A percentile compares a stretch with the other conserved stretches of the same genome.
These are phyloP conservation scores for Termitomyces sp. DNA, from an alignment of 768 basidiomycete genomes.

Conservation along the genomic window DNA sequence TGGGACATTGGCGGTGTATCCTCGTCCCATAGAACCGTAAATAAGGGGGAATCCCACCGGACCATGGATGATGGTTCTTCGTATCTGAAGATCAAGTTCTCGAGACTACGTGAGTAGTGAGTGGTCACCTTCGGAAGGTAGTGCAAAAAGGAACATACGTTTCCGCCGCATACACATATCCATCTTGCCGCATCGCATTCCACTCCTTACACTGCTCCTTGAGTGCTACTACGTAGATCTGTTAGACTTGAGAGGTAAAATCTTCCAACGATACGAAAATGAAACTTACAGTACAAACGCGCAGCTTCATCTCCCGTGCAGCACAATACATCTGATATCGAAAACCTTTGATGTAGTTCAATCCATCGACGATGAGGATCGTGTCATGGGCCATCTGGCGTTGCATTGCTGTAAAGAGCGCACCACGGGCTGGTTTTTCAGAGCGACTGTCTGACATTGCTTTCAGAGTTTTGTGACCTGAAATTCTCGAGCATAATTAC, in stretches of 20 bases:
- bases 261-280: not conserved
- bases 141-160: slow-evolving; percentile 53
- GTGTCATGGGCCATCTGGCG: slow-evolving; percentile 68
- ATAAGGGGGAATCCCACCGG: slow-evolving; percentile 97
- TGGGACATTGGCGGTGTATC: slow-evolving; percentile 57
- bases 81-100: slow-evolving; percentile 82
- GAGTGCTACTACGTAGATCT: slow-evolving; percentile 76
- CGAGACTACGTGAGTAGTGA: slow-evolving; percentile 48
- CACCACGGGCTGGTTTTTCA: slow-evolving; percentile 87
- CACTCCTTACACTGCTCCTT: slow-evolving; percentile 75
- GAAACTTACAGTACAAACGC: slow-evolving; percentile 78
- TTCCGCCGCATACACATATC: slow-evolving; percentile 52
- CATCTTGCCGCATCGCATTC: slow-evolving; percentile 55
- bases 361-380: slow-evolving; percentile 84
- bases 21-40: slow-evolving; percentile 79
- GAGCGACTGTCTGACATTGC: slow-evolving; percentile 56
- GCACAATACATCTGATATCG: slow-evolving; percentile 98
- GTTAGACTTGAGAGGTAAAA: slow-evolving; percentile 17
- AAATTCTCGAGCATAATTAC: slow-evolving; percentile 35
- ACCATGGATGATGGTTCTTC: slow-evolving; percentile 98
- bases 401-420: slow-evolving; percentile 80
- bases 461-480: not conserved
- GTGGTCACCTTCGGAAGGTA: not conserved
- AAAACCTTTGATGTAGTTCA: slow-evolving; percentile 98
- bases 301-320: slow-evolving; percentile 80